Percentiles rank a stretch among this genome's conserved stretches.
phyloP scores from a whole-genome alignment of 805 yeast species.

The Zygoascus biomembranicola region DNA sequence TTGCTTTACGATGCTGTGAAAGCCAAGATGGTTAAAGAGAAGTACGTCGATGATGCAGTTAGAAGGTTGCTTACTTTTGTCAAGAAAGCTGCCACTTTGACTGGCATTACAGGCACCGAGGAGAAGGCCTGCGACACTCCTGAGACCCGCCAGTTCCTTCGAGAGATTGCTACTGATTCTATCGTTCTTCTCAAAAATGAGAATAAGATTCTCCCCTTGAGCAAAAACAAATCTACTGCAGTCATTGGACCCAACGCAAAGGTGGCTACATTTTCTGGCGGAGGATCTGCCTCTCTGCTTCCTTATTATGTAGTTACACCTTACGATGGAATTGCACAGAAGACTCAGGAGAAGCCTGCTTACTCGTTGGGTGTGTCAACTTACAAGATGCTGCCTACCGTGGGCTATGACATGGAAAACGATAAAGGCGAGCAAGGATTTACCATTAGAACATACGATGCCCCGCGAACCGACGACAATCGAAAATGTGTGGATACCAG shows the following conservation, averaged over 20 bases:
- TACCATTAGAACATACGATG: slow-evolving; percentile 6
- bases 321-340: slow-evolving; percentile 7
- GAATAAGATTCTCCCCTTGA: slow-evolving; percentile 38
- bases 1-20: slow-evolving; percentile 37
- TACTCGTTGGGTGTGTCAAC: slow-evolving; percentile 28
- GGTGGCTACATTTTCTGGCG: slow-evolving; percentile 44
- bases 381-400: slow-evolving; percentile 15
- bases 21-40: slow-evolving; percentile 34
- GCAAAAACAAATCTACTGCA: slow-evolving; percentile 34
- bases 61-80: slow-evolving; percentile 40
- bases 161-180: slow-evolving; percentile 41
- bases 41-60: slow-evolving; percentile 40
- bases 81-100: slow-evolving; percentile 35
- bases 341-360: slow-evolving; percentile 2
- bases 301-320: slow-evolving; percentile 37
- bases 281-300: slow-evolving; percentile 50
- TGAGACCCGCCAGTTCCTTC: slow-evolving; percentile 36
- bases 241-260: slow-evolving; percentile 58
- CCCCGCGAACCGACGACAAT: neutral
- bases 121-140: slow-evolving; percentile 38
- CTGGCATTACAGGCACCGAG: slow-evolving; percentile 35
- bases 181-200: slow-evolving; percentile 52
- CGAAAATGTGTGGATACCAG: slow-evolving; percentile 6
- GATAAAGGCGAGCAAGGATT: slow-evolving; percentile 10
- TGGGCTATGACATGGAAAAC: slow-evolving; percentile 15